Percentiles rank a stretch among this genome's conserved stretches.
phyloP scores from a whole-genome alignment of 2,329 filamentous ascomycete species.

The Cercospora janseana region DNA sequence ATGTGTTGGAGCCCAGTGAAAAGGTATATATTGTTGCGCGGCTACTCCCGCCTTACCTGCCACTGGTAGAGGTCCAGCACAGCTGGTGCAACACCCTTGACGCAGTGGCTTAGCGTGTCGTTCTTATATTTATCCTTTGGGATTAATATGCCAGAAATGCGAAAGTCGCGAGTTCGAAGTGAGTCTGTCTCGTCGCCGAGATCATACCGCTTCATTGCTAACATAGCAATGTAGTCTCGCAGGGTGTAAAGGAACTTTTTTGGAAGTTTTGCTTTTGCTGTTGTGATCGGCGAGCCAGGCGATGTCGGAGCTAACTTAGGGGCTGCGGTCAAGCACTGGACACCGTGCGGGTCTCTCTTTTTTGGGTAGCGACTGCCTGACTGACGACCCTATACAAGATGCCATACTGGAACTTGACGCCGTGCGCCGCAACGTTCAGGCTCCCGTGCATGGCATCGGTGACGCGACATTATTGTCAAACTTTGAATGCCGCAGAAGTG shows the following conservation, averaged over 20 bases:
- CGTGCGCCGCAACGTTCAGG: no score
- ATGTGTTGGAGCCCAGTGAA: no score
- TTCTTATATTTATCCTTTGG: constrained; percentile 31
- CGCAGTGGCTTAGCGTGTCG: constrained; percentile 36
- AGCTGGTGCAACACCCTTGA: constrained; percentile 26
- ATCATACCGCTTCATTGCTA: not conserved
- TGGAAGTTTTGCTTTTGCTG: not conserved
- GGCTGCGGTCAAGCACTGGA: no score
- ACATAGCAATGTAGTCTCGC: constrained; percentile 11
- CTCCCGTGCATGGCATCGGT: no score
- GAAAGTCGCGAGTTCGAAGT: constrained; percentile 35
- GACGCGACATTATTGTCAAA: no score
- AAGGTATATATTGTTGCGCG: constrained; percentile 6
- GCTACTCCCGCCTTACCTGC: constrained; percentile 11
- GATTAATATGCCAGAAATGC: constrained; percentile 29
- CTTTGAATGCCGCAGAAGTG: no score
- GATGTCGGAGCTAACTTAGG: no score
- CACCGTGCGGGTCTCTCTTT: no score
- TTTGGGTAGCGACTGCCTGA: no score
- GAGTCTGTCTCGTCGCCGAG: constrained; percentile 8
- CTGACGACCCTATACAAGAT: no score
- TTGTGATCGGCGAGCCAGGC: no score
- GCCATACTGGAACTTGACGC: no score
- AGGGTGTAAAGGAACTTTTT: constrained; percentile 14
- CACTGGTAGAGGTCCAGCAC: constrained; percentile 10